These are phyloP conservation scores for Plasmodium knowlesi DNA, from an alignment of 169 alveolate species.

Conservation along the genomic window DNA sequence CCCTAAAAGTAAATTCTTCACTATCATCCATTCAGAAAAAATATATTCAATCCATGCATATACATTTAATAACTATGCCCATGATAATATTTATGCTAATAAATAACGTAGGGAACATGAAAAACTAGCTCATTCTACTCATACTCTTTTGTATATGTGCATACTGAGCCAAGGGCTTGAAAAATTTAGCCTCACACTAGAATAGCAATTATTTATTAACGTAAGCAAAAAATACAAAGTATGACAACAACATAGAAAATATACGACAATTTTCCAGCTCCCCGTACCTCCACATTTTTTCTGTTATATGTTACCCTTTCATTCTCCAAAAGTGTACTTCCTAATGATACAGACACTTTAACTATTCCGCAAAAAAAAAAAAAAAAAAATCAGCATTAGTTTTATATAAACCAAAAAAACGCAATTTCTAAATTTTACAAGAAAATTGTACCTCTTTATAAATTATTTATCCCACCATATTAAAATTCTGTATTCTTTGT, in stretches of 20 bases:
- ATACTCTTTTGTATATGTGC: not conserved
- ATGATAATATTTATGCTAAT: not conserved
- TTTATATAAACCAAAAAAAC: not conserved
- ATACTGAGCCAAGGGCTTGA: not conserved
- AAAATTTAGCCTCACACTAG: not conserved
- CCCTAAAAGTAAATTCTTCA: not conserved
- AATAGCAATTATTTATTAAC: not conserved
- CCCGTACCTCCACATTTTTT: not conserved
- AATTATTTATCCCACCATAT: not conserved
- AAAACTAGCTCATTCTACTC: not conserved
- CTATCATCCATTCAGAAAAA: not conserved
- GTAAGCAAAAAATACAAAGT: not conserved
- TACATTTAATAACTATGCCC: not conserved
- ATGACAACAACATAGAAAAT: not conserved
- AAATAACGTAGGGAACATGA: not conserved
- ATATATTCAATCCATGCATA: not conserved
- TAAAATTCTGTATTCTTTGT: not conserved
- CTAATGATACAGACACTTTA: not conserved
- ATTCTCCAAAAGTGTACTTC: not conserved
- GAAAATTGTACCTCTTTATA: not conserved
- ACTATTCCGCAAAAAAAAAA: not conserved
- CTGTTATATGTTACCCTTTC: too few species aligned
- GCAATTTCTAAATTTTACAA: not conserved
- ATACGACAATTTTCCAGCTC: not conserved
- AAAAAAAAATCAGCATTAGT: not conserved